A percentile compares a stretch with the other conserved stretches of the same genome.
phyloP scores from a whole-genome alignment of 2,329 filamentous ascomycete species.

The Tolypocladium cylindrosporum region DNA sequence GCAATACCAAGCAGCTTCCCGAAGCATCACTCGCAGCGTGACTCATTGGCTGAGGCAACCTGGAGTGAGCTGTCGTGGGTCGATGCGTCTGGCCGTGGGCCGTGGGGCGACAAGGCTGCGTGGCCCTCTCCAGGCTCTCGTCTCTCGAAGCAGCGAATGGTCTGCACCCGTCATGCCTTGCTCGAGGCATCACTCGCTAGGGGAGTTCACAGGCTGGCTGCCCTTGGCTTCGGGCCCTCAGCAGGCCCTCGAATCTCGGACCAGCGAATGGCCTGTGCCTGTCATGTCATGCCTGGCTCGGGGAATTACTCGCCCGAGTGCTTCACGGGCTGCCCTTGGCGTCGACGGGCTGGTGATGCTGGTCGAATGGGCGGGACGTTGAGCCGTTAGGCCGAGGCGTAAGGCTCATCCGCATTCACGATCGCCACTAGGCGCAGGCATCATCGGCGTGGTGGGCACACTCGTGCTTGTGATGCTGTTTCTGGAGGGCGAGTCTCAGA shows the following conservation, averaged over 20 bases:
- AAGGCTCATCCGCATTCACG: not conserved
- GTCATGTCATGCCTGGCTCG: not conserved
- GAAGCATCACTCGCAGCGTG: not conserved
- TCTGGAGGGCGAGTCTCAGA: not conserved
- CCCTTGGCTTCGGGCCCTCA: not conserved
- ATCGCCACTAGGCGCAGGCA: not conserved
- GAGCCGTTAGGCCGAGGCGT: not conserved
- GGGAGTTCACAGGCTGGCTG: not conserved
- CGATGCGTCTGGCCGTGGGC: not conserved
- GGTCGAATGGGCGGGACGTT: not conserved
- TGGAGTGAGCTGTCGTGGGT: not conserved
- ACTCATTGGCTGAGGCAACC: conserved; percentile 1
- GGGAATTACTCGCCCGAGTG: not conserved
- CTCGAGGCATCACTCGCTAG: not conserved
- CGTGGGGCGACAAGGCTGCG: conserved; percentile 2
- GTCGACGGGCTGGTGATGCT: not conserved
- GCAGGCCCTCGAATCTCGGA: not conserved
- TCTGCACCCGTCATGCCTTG: not conserved
- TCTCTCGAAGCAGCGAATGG: not conserved
- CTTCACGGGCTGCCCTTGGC: not conserved
- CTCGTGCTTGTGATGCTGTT: not conserved
- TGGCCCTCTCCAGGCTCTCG: not conserved
- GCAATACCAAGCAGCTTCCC: not conserved
- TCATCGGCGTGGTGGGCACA: not conserved
- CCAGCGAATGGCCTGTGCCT: not conserved